These are phyloP conservation scores for Umbelopsis vinacea DNA, from an alignment of 192 early-diverging fungal genomes.

Conservation along the genomic window DNA sequence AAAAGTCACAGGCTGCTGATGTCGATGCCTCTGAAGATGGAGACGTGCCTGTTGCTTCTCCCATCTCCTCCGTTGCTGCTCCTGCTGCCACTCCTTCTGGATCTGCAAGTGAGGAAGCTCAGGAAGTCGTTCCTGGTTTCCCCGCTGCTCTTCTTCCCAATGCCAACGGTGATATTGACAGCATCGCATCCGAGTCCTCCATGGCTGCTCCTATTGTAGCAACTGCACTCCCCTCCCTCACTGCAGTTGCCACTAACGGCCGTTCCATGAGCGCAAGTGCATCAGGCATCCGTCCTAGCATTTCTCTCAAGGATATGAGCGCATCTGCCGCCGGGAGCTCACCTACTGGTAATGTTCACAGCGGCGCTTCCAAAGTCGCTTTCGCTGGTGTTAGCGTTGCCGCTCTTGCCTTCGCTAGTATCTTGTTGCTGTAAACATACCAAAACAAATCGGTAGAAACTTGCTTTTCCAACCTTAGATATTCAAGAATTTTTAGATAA, in stretches of 20 bases:
- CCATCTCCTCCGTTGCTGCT: not conserved
- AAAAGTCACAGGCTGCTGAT: too few relatives aligned
- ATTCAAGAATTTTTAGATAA: not conserved
- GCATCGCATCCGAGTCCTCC: constrained; percentile 5
- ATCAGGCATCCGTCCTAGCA: not conserved
- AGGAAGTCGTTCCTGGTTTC: constrained; percentile 16
- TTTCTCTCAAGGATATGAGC: constrained; percentile 2
- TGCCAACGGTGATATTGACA: constrained; percentile 8
- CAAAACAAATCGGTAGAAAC: constrained; percentile 4
- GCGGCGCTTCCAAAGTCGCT: not conserved
- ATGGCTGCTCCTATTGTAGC: not conserved
- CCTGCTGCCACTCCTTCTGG: not conserved
- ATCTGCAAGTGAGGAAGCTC: not conserved
- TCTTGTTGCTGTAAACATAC: constrained; percentile 9
- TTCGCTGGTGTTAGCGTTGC: not conserved
- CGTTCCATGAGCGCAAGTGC: not conserved
- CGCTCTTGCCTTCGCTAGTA: not conserved
- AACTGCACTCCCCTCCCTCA: not conserved
- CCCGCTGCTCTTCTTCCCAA: constrained; percentile 16
- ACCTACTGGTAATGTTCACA: not conserved
- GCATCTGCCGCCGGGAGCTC: not conserved
- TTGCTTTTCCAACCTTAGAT: not conserved
- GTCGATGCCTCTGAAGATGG: not conserved
- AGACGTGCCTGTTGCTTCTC: not conserved
- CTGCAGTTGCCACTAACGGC: not conserved